phyloP scores from a whole-genome alignment of 75 land plant species.

The Sequoiadendron giganteum region DNA sequence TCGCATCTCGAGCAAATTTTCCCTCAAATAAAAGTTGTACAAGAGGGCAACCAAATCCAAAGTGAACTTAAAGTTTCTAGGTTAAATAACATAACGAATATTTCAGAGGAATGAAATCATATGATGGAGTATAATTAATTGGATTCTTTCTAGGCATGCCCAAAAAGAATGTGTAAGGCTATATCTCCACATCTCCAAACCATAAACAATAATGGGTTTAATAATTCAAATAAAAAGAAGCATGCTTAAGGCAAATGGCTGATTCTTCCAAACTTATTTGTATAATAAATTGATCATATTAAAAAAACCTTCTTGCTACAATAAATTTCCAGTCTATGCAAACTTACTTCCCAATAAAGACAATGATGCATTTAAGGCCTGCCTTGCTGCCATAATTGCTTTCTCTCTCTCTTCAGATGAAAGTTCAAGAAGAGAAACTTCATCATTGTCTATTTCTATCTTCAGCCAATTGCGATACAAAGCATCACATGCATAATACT shows the following conservation, averaged over 20 bases:
- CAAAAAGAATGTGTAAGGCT: too few species aligned
- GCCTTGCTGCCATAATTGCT: slow-evolving; percentile 58
- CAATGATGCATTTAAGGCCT: slow-evolving; percentile 56
- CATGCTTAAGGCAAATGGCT: neutral
- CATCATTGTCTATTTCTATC: slow-evolving; percentile 62
- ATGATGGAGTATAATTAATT: too few species aligned
- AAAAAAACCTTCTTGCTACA: neutral
- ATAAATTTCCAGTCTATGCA: neutral
- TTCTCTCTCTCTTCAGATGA: slow-evolving; percentile 79
- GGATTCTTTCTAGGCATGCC: too few species aligned
- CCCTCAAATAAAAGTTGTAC: neutral
- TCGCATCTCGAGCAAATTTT: neutral
- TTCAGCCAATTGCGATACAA: slow-evolving; percentile 92
- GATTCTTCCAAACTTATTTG: neutral
- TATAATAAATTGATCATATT: neutral
- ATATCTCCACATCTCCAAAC: neutral
- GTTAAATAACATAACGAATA: neutral
- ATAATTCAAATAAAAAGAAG: neutral
- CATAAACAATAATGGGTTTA: too few species aligned
- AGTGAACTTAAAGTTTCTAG: neutral
- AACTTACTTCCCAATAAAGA: slow-evolving; percentile 53
- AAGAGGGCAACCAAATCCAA: neutral
- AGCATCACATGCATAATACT: slow-evolving; percentile 92
- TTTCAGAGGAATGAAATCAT: too few species aligned
- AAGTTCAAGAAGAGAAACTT: slow-evolving; percentile 48